A percentile compares a stretch with the other conserved stretches of the same genome.
Evolutionary conservation across 2,329 filamentous ascomycete species (phyloP).

Genomic region (Colletotrichum viniferum): DNA sequence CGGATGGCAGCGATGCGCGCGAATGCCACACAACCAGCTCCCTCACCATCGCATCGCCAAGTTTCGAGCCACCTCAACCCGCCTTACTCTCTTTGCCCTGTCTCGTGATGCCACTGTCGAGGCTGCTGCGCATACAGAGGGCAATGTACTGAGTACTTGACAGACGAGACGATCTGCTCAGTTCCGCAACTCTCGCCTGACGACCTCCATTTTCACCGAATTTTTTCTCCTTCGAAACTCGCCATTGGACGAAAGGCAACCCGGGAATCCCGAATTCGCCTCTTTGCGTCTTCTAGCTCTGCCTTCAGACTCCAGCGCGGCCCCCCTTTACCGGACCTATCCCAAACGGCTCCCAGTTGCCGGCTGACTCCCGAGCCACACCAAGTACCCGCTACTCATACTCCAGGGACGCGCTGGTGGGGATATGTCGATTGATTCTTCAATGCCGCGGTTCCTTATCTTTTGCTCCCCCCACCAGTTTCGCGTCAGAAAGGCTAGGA

Average conservation of each 20-base stretch:
- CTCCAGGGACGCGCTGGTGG: slow-evolving; percentile 10
- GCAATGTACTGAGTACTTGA: neutral
- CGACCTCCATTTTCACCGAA: neutral
- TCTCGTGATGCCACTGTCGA: neutral
- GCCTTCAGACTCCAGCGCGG: slow-evolving; percentile 8
- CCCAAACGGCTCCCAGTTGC: slow-evolving; percentile 4
- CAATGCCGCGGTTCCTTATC: slow-evolving; percentile 12
- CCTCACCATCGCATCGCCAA: neutral
- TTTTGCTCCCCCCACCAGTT: slow-evolving; percentile 16
- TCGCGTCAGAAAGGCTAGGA: slow-evolving; percentile 4
- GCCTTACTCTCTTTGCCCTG: neutral
- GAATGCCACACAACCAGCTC: neutral
- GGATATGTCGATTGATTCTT: neutral
- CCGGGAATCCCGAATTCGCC: slow-evolving; percentile 10
- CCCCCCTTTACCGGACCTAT: slow-evolving; percentile 5
- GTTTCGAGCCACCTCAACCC: neutral
- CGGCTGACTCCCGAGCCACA: slow-evolving; percentile 18
- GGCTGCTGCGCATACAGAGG: neutral
- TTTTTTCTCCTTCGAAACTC: neutral
- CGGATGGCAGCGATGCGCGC: neutral
- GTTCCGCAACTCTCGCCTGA: neutral
- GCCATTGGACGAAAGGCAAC: neutral
- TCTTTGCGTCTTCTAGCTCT: slow-evolving; percentile 10
- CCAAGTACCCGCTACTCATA: neutral
- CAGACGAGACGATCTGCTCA: neutral